Conservation (phyloP, 805 yeast genomes). For the Deakozyma indianensis region DNA sequence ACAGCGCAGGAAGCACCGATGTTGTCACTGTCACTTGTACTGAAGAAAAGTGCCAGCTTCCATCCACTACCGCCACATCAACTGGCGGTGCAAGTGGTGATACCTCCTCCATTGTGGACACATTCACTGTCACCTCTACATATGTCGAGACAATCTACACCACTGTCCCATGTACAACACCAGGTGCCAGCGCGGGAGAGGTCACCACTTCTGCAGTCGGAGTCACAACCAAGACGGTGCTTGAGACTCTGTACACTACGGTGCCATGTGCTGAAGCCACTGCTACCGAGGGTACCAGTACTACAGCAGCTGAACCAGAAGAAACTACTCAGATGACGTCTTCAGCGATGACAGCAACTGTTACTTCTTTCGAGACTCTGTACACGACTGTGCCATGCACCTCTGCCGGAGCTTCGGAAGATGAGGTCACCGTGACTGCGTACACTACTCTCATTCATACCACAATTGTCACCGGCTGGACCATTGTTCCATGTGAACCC, state of each 20-base stretch:
- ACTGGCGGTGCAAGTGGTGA: background rate
- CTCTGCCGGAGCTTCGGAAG: background rate
- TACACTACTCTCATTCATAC: background rate
- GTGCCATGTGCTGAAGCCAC: background rate
- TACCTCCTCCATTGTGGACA: background rate
- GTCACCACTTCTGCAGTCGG: background rate
- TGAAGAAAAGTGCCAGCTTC: background rate
- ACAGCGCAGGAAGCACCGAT: background rate
- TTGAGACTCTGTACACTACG: background rate
- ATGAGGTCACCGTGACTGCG: background rate
- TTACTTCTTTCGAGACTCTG: background rate
- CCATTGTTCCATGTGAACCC: background rate
- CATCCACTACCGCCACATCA: background rate
- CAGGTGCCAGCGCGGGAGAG: background rate
- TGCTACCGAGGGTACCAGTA: background rate
- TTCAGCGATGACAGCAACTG: background rate
- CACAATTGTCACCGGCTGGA: background rate
- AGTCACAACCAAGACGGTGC: background rate
- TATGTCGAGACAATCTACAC: background rate
- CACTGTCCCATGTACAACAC: background rate
- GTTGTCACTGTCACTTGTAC: background rate
- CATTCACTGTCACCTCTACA: background rate
- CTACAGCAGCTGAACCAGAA: too few species aligned
- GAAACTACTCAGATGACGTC: too few species aligned
- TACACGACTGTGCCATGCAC: background rate